A percentile compares a stretch with the other conserved stretches of the same genome.
phyloP scores from a whole-genome alignment of 2,329 filamentous ascomycete species.

The Aureobasidium leucospermi region DNA sequence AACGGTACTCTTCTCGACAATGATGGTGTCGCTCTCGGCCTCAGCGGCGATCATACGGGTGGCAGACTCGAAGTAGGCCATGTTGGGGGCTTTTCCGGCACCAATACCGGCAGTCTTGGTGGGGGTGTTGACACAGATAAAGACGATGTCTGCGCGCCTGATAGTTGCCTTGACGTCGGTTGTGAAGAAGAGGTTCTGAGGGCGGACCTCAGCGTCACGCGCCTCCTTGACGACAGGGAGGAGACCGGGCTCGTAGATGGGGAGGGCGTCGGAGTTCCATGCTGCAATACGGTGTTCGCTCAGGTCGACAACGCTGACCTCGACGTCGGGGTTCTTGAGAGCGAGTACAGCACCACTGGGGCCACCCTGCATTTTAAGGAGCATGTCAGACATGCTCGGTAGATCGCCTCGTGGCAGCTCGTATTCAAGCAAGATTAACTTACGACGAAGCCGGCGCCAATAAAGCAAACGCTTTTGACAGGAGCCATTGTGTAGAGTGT shows the following conservation, averaged over 20 bases:
- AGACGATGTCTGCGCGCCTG: conserved; percentile 61
- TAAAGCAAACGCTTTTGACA: conserved; percentile 14
- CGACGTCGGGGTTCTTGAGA: conserved; percentile 62
- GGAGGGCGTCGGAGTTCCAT: conserved; percentile 67
- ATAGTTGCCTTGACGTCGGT: conserved; percentile 58
- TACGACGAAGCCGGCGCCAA: conserved; percentile 17
- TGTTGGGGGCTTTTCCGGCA: conserved; percentile 63
- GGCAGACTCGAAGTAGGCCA: conserved; percentile 64
- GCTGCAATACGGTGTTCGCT: conserved; percentile 57
- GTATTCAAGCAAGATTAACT: conserved; percentile 7
- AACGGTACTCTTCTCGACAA: conserved; percentile 78
- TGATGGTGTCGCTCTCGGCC: conserved; percentile 60
- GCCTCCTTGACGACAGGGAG: conserved; percentile 59
- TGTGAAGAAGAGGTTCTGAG: conserved; percentile 66
- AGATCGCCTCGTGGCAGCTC: background rate
- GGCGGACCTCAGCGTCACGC: conserved; percentile 41
- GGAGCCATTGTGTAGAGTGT: background rate
- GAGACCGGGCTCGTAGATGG: conserved; percentile 69
- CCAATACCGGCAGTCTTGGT: conserved; percentile 66
- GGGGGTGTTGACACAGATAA: conserved; percentile 72
- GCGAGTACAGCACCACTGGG: conserved; percentile 71
- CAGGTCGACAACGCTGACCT: conserved; percentile 67
- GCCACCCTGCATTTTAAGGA: conserved; percentile 32
- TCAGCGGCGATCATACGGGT: conserved; percentile 59
- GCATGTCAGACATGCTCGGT: background rate